A percentile compares a stretch with the other conserved stretches of the same genome.
These are phyloP conservation scores for Henningerozyma blattae DNA, from an alignment of 805 yeast species.

Conservation along the genomic window DNA sequence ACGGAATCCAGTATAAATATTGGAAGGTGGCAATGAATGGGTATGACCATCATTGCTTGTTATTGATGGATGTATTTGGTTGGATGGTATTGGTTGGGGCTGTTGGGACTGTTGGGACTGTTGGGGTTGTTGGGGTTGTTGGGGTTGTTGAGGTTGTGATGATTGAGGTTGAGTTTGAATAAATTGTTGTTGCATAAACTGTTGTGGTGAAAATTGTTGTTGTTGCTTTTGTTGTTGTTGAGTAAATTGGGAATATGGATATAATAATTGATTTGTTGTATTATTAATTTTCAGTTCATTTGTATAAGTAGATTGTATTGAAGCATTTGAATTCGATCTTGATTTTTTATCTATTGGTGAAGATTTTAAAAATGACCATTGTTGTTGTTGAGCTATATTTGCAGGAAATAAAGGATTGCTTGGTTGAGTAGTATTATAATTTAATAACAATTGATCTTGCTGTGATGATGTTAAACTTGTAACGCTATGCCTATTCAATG, in stretches of 20 bases:
- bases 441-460: slow-evolving; percentile 11
- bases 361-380: slow-evolving; percentile 13
- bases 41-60: slow-evolving; percentile 14
- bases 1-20: no score
- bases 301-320: slow-evolving; percentile 2
- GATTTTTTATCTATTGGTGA: slow-evolving; percentile 7
- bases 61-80: background rate
- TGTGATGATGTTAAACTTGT: background rate
- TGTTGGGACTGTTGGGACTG: background rate
- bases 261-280: slow-evolving; percentile 6
- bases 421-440: slow-evolving; percentile 3
- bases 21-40: slow-evolving; percentile 5
- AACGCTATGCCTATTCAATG: background rate
- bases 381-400: background rate
- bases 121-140: slow-evolving; percentile 2
- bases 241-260: slow-evolving; percentile 19
- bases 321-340: slow-evolving; percentile 6
- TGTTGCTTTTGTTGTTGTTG: slow-evolving; percentile 9
- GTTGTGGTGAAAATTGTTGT: background rate
- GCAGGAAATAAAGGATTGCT: background rate
- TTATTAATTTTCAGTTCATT: background rate
- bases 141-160: slow-evolving; percentile 3
- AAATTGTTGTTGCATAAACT: background rate
- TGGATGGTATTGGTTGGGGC: background rate
- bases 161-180: background rate